phyloP scores from a whole-genome alignment of 2,329 filamentous ascomycete genomes.

The Fusarium zealandicum region DNA sequence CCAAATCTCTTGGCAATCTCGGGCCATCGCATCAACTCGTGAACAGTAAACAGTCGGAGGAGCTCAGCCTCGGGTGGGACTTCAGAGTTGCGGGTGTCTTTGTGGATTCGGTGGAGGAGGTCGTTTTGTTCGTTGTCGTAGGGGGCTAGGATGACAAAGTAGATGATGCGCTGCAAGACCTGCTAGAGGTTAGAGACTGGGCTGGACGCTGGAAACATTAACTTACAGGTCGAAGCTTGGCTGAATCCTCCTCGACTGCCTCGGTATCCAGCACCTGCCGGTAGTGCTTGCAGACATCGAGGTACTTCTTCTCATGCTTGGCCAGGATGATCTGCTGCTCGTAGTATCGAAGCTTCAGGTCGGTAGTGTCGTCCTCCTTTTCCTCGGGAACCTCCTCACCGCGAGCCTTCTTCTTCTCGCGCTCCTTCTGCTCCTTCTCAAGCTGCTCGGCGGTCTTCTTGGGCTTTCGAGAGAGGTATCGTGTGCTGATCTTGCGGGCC shows the following conservation, averaged over 20 bases:
- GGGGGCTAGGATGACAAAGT: constrained; percentile 94
- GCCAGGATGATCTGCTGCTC: constrained; percentile 95
- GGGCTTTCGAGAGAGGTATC: constrained; percentile 86
- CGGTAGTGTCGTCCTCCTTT: constrained; percentile 88
- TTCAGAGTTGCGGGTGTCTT: constrained; percentile 80
- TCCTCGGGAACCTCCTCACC: constrained; percentile 81
- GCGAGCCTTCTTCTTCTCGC: constrained; percentile 82
- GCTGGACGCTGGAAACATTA: background rate
- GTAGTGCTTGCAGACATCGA: constrained; percentile 98
- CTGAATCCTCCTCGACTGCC: constrained; percentile 87
- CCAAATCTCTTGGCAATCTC: constrained; percentile 89
- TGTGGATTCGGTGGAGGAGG: constrained; percentile 89
- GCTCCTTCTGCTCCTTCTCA: constrained; percentile 88
- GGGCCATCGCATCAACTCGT: constrained; percentile 98
- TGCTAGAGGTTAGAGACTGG: constrained; percentile 47
- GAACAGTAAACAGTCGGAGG: constrained; percentile 91
- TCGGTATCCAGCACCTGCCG: constrained; percentile 96
- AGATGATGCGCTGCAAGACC: constrained; percentile 94
- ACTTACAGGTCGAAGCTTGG: constrained; percentile 83
- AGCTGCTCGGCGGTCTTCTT: constrained; percentile 90
- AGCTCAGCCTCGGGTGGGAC: constrained; percentile 84
- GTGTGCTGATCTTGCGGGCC: constrained; percentile 95
- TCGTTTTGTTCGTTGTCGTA: constrained; percentile 99
- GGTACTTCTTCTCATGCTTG: constrained; percentile 97
- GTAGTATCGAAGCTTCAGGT: constrained; percentile 94